Evolutionary conservation across 345 rosid species (phyloP).

Genomic region (Salix exigua): DNA sequence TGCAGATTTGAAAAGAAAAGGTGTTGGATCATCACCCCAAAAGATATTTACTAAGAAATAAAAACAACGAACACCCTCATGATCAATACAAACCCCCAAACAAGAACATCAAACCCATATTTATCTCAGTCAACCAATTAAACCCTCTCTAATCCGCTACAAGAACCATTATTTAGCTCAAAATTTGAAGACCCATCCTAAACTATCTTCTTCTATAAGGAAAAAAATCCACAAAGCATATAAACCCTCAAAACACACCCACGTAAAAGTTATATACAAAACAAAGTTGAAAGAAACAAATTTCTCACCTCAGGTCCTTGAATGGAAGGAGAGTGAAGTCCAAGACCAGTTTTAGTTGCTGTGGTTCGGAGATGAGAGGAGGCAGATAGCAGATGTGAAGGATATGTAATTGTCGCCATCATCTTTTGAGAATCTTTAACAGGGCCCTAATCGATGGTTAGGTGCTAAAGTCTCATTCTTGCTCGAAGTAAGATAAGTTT

Average conservation of each 20-base stretch:
- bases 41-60: neutral
- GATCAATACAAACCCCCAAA: neutral
- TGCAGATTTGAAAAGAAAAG: neutral
- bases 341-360: slow-evolving; percentile 8
- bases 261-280: neutral
- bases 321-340: slow-evolving; percentile 15
- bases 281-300: neutral
- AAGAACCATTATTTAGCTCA: neutral
- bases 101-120: neutral
- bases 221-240: neutral
- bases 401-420: slow-evolving; percentile 25
- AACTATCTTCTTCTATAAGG: slow-evolving; percentile 1
- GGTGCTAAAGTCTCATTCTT: neutral
- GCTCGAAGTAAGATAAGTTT: neutral
- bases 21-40: neutral
- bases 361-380: slow-evolving; percentile 19
- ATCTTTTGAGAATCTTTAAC: slow-evolving; percentile 12
- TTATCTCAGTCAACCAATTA: neutral
- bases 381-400: slow-evolving; percentile 22
- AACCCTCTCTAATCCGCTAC: neutral
- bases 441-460: neutral
- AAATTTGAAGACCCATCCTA: neutral
- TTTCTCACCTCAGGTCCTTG: slow-evolving; percentile 24
- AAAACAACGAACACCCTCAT: neutral
- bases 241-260: neutral